Base-by-base conservation (phyloP, 140 eudicot species). In the Bidens hawaiensis region DNA sequence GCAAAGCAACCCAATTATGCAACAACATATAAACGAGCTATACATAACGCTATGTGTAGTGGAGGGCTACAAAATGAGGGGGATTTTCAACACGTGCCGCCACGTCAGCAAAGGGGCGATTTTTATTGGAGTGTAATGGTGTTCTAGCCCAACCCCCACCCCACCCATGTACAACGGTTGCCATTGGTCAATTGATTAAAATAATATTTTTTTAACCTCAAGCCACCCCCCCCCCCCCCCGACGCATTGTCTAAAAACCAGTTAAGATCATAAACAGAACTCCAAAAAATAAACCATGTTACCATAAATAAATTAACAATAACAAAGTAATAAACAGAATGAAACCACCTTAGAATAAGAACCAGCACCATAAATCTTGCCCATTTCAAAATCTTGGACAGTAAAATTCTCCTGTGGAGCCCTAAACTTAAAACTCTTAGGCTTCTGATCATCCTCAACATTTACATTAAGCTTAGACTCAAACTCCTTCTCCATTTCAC, bases 301-400 rank as follows among this genome's bases (percentile, higher is more conserved):
- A 67, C 63, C 62, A 51, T 30, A 56, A 15, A 42, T 16, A 34
- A 22, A 51, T 18, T 53, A 43, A 34, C 12, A 54, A 22, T 51
- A 62, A 28, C 49, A 41, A 15, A 52, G 28, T 14, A 28, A 57
- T 6, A 55, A 47, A 30, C 36, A 30, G 3, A 30, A 38, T 12
- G 2, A 18, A 41, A 91, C 45, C n/a, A n/a, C 96, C 97, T 93
- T 93, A 47, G 99, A 93, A 74, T 93, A 88, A 68, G 97, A 93
- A 79, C 99, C 99, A 81, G 85, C 99, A 47, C 99, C 99, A 77
- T 88, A 88, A 82, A 93, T 93, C 94, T 88, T 93, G 68, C 95
- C 99, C 85, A 93, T 69, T 61, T 93, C 94, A 58, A 93, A 93
- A 75, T 93, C 99, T 58, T 88, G 90, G 21, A 85, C 77, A 55